Evolutionary conservation across 1,284 basidiomycete species (phyloP).

Genomic region (Ustilago xerochloae): DNA sequence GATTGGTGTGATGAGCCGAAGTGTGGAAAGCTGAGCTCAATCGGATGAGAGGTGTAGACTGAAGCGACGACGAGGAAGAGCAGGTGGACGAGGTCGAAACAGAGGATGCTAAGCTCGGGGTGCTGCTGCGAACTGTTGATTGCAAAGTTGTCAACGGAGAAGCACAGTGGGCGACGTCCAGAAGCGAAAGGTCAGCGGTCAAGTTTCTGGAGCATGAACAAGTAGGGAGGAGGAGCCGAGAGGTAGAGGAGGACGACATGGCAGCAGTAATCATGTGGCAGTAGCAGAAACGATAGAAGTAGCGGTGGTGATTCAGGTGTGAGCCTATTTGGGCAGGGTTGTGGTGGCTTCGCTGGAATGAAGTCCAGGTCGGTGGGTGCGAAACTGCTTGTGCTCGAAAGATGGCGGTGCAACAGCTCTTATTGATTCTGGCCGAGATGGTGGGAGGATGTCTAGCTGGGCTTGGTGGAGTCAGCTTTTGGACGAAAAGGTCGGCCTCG

Average conservation of each 20-base stretch:
- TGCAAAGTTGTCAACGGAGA: neutral
- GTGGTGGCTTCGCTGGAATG: neutral
- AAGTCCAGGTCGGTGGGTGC: constrained; percentile 2
- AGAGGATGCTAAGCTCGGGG: constrained; percentile 25
- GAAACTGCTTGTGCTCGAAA: too few species aligned
- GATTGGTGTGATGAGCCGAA: constrained; percentile 1
- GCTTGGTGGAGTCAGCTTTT: neutral
- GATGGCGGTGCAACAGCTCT: too few species aligned
- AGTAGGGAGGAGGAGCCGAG: constrained; percentile 6
- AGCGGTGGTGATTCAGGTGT: neutral
- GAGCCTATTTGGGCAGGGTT: neutral
- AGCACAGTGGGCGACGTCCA: neutral
- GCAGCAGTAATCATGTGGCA: neutral
- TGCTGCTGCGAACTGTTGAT: constrained; percentile 25
- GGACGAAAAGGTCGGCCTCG: neutral
- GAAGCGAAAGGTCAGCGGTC: constrained; percentile 21
- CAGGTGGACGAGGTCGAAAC: constrained; percentile 12
- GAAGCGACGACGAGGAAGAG: constrained; percentile 11
- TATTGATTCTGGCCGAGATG: neutral
- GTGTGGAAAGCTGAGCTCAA: constrained; percentile 20
- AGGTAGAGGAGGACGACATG: neutral
- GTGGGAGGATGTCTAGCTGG: neutral
- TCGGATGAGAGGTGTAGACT: constrained; percentile 12
- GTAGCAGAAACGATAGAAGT: neutral
- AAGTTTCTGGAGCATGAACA: constrained; percentile 27